phyloP scores from a whole-genome alignment of 805 yeast species.

The Saccharomycopsis sp. region DNA sequence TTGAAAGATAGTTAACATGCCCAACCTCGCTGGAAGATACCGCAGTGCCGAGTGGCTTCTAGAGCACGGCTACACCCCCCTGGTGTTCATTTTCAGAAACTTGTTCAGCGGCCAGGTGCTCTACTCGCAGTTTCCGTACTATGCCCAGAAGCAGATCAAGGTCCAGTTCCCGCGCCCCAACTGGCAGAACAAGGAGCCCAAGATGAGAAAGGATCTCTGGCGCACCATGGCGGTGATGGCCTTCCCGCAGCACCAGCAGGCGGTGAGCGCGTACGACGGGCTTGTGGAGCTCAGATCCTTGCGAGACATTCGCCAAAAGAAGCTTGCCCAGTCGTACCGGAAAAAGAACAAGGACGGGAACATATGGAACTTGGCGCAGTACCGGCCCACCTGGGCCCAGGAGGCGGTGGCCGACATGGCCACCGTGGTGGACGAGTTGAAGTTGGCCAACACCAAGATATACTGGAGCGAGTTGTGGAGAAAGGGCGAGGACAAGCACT shows the following conservation, averaged over 20 bases:
- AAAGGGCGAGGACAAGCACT: conserved; percentile 67
- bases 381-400: conserved; percentile 81
- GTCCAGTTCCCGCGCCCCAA: conserved; percentile 73
- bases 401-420: conserved; percentile 84
- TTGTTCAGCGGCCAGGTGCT: conserved; percentile 83
- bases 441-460: conserved; percentile 35
- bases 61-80: conserved; percentile 65
- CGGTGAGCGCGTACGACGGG: conserved; percentile 66
- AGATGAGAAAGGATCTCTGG: conserved; percentile 81
- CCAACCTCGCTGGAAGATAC: conserved; percentile 29
- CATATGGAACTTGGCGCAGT: conserved; percentile 81
- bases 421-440: conserved; percentile 57
- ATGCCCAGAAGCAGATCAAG: conserved; percentile 32
- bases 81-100: conserved; percentile 75
- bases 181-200: conserved; percentile 81
- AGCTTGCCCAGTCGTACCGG: conserved; percentile 59
- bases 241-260: conserved; percentile 48
- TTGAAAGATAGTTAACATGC: too few relatives aligned
- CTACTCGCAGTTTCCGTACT: conserved; percentile 74
- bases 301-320: conserved; percentile 54
- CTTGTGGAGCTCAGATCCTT: conserved; percentile 63
- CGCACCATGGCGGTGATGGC: conserved; percentile 79
- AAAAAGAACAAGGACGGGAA: conserved; percentile 68
- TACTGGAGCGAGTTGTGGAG: conserved; percentile 87
- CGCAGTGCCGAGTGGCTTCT: conserved; percentile 52